Conservation (phyloP, 2,329 filamentous ascomycete genomes). For the Talaromyces verruculosus region DNA sequence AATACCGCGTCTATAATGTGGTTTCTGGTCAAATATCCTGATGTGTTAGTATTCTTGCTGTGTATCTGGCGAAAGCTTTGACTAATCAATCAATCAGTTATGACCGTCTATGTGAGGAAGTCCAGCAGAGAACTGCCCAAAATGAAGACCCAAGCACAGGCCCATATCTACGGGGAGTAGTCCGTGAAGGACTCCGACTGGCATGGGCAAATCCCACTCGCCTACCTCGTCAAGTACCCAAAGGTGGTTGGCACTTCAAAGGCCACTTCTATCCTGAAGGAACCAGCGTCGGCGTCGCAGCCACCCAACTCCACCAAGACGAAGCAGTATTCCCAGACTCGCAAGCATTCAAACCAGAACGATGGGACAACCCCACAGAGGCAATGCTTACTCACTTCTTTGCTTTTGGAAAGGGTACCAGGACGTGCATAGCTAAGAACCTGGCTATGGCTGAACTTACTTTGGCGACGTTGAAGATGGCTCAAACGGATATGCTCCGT, state of each 20-base stretch:
- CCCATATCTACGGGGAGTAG: slow-evolving; percentile 50
- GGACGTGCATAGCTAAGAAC: slow-evolving; percentile 54
- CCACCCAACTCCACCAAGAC: slow-evolving; percentile 51
- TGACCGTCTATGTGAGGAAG: slow-evolving; percentile 36
- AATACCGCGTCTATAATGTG: slow-evolving; percentile 52
- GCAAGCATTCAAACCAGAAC: slow-evolving; percentile 47
- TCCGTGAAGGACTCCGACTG: slow-evolving; percentile 53
- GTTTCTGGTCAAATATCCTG: slow-evolving; percentile 46
- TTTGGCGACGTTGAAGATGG: slow-evolving; percentile 46
- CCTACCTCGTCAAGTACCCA: slow-evolving; percentile 51
- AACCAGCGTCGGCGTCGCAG: slow-evolving; percentile 48
- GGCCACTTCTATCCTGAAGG: slow-evolving; percentile 44
- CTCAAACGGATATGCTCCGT: slow-evolving; percentile 45
- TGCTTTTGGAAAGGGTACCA: slow-evolving; percentile 51
- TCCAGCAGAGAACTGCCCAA: slow-evolving; percentile 28
- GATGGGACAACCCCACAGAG: slow-evolving; percentile 46
- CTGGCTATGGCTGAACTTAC: slow-evolving; percentile 49
- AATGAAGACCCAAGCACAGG: slow-evolving; percentile 32
- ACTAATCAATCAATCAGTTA: slow-evolving; percentile 28
- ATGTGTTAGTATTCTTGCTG: slow-evolving; percentile 21
- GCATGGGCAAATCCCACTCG: slow-evolving; percentile 54
- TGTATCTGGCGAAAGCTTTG: background rate
- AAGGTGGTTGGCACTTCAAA: slow-evolving; percentile 39
- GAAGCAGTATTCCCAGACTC: slow-evolving; percentile 47
- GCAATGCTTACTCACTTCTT: slow-evolving; percentile 49